Base-by-base conservation (phyloP, 768 basidiomycete genomes). In the Leccinum subgranulosum region DNA sequence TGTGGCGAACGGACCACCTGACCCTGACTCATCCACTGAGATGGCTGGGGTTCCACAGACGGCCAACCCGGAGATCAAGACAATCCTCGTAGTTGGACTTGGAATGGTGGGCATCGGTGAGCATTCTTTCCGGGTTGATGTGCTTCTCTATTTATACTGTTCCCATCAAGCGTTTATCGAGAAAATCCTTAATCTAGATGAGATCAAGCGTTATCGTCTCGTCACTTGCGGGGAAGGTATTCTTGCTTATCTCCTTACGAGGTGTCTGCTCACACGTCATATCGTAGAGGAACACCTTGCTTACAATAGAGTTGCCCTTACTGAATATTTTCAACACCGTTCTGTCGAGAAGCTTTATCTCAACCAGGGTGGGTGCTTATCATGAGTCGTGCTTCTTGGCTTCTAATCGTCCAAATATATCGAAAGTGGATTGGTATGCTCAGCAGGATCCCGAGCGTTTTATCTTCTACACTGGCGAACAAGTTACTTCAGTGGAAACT, bases 371-470 rank as follows among this genome's bases (percentile, higher is more conserved):
- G 57, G 55, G 9, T 41, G 39, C 47, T 51, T 45, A 17, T 47
- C 34, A n/a, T 47, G 7, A 19, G 31, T 34, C 19, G n/a, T 25
- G 3, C 19, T 27, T 9, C 12, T 23, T 9, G 12, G 4, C 1
- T 57, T 29, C 45, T 54, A 36, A 51, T 34, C 19, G n/a, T 25
- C 28, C 10, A 49, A 51, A 45, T 47, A 69, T 68, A 25, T 68
- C 69, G 0, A 66, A 31, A 75, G 75, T 74, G 49, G 75, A 76
- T 21, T 87, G 86, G 86, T 88, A 87, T 56, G 75, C 79, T 4
- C 70, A 77, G 41, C 86, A 88, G 59, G 74, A 81, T 50, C 79
- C 84, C 0, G 77, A 79, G 21, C 78, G 78, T n/a, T 81, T 90
- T 53, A 59, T 68, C n/a, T 82, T 79, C 68, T 71, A 81, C 55